Evolutionary conservation across 305 asterid species (phyloP).

Genomic region (Ajuga reptans): DNA sequence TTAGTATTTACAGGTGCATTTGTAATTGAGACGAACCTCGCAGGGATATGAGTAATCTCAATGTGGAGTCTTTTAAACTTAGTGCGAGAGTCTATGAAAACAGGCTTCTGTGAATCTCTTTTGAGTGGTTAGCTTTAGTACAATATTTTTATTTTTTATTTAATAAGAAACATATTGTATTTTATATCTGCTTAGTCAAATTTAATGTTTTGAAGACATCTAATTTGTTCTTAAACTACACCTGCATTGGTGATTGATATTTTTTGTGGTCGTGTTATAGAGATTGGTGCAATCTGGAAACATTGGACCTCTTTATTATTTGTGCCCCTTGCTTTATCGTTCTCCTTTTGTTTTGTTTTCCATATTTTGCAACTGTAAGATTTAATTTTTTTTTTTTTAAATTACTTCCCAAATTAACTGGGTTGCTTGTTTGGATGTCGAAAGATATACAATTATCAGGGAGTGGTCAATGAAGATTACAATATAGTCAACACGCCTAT

Average conservation of each 20-base stretch:
- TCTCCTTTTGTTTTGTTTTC: not conserved
- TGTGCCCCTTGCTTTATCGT: not conserved
- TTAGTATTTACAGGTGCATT: not conserved
- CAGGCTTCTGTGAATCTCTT: not conserved
- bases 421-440: slow-evolving; percentile 21
- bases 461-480: slow-evolving; percentile 80
- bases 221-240: not conserved
- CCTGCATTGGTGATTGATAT: not conserved
- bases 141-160: not conserved
- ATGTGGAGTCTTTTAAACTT: not conserved
- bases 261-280: not conserved
- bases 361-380: not conserved
- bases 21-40: not conserved
- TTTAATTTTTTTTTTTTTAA: not conserved
- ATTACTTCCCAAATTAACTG: slow-evolving; percentile 17
- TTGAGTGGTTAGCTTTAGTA: not conserved
- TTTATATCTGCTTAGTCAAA: not conserved
- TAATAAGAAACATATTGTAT: no score
- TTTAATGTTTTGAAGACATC: not conserved
- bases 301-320: not conserved
- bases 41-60: not conserved
- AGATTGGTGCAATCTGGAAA: not conserved
- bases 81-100: not conserved
- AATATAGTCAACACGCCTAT: slow-evolving; percentile 77
- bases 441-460: slow-evolving; percentile 85